These are phyloP conservation scores for Aspergillus egyptiacus DNA, from an alignment of 495 filamentous ascomycete species.

Conservation along the genomic window DNA sequence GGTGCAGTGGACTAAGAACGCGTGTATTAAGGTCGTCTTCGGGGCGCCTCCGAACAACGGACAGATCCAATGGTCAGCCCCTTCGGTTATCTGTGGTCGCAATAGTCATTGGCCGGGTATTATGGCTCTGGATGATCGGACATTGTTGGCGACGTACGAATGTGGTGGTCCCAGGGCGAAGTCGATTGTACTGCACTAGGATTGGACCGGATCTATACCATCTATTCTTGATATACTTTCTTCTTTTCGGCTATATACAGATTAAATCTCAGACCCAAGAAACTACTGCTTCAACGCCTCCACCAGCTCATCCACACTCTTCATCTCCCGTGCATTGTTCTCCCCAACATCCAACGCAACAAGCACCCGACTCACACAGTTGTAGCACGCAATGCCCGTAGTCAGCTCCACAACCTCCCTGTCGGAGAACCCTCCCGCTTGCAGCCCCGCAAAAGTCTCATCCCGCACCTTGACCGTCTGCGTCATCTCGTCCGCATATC, in stretches of 20 bases:
- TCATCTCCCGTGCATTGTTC: constrained; percentile 40
- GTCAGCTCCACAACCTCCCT: constrained; percentile 65
- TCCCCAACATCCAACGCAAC: constrained; percentile 71
- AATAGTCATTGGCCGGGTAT: constrained; percentile 43
- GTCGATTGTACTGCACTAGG: constrained; percentile 26
- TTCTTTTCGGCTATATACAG: too few species aligned
- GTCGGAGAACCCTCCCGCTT: constrained; percentile 43
- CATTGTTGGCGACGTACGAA: constrained; percentile 37
- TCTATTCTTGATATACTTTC: background rate
- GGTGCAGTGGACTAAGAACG: constrained; percentile 36
- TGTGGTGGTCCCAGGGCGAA: constrained; percentile 34
- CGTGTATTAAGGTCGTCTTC: constrained; percentile 38
- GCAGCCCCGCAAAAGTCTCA: constrained; percentile 53
- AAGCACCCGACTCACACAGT: constrained; percentile 79
- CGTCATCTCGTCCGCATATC: constrained; percentile 67
- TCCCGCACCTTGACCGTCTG: constrained; percentile 50
- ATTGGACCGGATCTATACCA: background rate
- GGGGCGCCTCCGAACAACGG: constrained; percentile 32
- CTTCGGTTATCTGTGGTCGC: constrained; percentile 24
- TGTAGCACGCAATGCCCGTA: constrained; percentile 74
- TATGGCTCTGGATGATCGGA: constrained; percentile 32
- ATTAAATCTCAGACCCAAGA: background rate
- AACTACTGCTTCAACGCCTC: constrained; percentile 13
- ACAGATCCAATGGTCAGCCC: constrained; percentile 29
- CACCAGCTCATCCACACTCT: constrained; percentile 37